Evolutionary conservation across 305 asterid species (phyloP), one percentile per base, ranked within the genome.

Genomic region (Fraxinus sp.): DNA sequence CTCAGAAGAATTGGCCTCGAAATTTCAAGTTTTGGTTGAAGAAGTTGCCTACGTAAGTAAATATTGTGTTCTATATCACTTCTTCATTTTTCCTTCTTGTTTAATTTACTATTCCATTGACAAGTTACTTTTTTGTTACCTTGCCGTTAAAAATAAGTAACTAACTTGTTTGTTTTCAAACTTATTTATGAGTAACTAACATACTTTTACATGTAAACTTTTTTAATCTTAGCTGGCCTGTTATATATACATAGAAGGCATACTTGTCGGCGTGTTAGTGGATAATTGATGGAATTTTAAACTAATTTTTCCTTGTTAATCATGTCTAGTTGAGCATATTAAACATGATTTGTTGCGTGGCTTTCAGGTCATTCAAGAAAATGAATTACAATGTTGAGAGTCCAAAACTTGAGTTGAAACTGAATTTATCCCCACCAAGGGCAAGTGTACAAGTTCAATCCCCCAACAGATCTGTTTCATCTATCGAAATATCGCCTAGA

Each of bases 401-500:
- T 24, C 79, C 79, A 26, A 76, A 76, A 46, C 79, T 76, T 5
- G 79, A 76, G 37, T 55, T 76, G 66, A 76, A 76, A 24, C 79
- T 76, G 37, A 76, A 76, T 22, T 76, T 76, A 26, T 76, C 79
- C 68, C 79, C 79, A 5, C 79, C 79, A 0, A 76, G 79, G 68
- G 39, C 24, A 26, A 30, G 66, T 76, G 24, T 26, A 75, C 79
- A 76, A 26, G 68, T 44, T 46, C 71, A 22, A 44, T 82, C 87
- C 46, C 83, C 86, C 3, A 78, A 10, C 1, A 84, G 77, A n/a
- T 84, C 88, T 6, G 66, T 79, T 16, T 87, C 90, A 3, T 85
- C 91, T 0, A 68, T 83, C 22, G 89, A 85, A 36, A 64, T 80
- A 30, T 90, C 95, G 5, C 89, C 93, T 0, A 64, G 88, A 76